Evolutionary conservation across 495 filamentous ascomycete genomes (phyloP), one percentile per base, ranked within the genome.

Genomic region (Pseudomonodictys pantanalensis): DNA sequence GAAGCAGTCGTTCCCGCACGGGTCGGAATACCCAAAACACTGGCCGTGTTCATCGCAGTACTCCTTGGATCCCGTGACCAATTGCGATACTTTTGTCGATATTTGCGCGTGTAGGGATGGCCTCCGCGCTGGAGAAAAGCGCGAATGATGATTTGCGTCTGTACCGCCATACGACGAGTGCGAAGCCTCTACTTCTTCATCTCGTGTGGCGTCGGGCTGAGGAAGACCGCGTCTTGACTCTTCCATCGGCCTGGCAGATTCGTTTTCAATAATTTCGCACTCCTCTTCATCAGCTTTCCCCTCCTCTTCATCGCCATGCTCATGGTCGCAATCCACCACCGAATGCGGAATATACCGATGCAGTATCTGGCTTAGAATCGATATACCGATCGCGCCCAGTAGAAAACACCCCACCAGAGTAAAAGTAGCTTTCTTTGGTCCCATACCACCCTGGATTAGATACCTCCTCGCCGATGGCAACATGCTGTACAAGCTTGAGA

Each of bases 401-500:
- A 92, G 72, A 66, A 97, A 98, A 58, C 85, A 87, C 22, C 75
- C 83, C 64, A 92, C 90, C 50, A 93, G 76, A 1, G 80, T 73
- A 68, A 86, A 91, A 12, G 86, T 84, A 5, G 92, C 89, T 1
- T 72, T 66, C 51, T 84, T 78, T 0, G 87, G 76, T 3, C 83
- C 79, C 71, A 86, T 81, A 8, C 84, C 84, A 54, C 82, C 86
- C 41, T 83, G 78, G 18, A 77, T 73, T 9, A 98, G 80, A 70
- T 92, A 95, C 20, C 79, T 76, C 64, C 85, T 87, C 3, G 93
- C 82, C 12, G 86, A 88, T 12, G 93, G 93, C 17, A 98, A 83
- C 87, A 98, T 97, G 71, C 88, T 92, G 68, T 93, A 95, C 25
- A 98, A 73, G 1, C 95, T 87, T 52, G 91, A 96, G 68, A 96